These are phyloP conservation scores for Umbelopsis sp. DNA, from an alignment of 192 early-diverging fungal species.

Conservation along the genomic window DNA sequence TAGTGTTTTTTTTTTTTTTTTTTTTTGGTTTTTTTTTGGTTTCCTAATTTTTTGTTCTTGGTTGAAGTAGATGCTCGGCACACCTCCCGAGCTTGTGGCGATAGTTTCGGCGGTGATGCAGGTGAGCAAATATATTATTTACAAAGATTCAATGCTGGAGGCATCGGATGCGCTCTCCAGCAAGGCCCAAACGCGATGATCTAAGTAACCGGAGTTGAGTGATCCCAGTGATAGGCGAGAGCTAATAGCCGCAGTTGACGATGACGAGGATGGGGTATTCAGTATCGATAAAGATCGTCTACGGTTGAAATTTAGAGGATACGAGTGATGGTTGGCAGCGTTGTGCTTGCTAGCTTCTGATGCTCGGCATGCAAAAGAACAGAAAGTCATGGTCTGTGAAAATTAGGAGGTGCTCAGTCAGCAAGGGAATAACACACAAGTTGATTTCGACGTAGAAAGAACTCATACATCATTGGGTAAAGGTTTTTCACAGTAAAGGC, in stretches of 20 bases:
- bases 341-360: conserved; percentile 9
- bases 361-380: conserved; percentile 5
- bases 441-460: neutral
- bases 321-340: neutral
- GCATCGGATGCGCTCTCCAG: neutral
- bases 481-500: conserved; percentile 11
- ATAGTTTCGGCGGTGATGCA: neutral
- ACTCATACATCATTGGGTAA: conserved; percentile 11
- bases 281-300: neutral
- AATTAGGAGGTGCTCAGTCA: neutral
- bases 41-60: too few species aligned
- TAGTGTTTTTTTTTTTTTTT: neutral
- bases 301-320: conserved; percentile 7
- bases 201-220: neutral
- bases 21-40: too few species aligned
- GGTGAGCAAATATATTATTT: neutral
- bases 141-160: conserved; percentile 7
- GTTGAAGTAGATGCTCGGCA: too few species aligned
- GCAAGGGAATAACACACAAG: neutral
- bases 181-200: neutral
- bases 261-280: neutral
- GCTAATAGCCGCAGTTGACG: neutral
- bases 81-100: too few species aligned
- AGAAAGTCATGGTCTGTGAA: conserved; percentile 1
- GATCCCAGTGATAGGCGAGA: neutral